Conservation (phyloP, 1,284 basidiomycete genomes). For the Moniliophthora roreri region DNA sequence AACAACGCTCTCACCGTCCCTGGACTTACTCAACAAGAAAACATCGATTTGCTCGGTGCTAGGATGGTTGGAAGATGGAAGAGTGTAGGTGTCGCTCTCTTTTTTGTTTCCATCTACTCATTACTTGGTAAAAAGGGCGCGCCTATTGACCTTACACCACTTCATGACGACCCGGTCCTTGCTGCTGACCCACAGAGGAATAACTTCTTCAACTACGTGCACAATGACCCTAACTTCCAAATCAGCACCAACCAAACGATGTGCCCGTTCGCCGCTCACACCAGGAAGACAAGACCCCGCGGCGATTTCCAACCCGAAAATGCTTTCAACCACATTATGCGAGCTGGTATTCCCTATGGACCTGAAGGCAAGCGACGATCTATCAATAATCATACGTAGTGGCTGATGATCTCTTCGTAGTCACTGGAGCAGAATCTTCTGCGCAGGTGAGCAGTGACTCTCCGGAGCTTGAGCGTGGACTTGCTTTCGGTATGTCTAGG, state of each 20-base stretch:
- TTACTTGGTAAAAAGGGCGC: no score
- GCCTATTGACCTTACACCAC: no score
- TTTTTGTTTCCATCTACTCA: no score
- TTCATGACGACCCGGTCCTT: no score
- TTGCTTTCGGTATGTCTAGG: slow-evolving; percentile 23
- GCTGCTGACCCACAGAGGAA: no score
- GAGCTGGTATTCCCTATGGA: slow-evolving; percentile 38
- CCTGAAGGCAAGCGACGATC: slow-evolving; percentile 26
- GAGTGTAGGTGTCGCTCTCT: slow-evolving; percentile 16
- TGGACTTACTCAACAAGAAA: slow-evolving; percentile 18
- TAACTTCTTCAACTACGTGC: no score
- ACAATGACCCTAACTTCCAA: slow-evolving; percentile 1
- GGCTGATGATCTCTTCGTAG: slow-evolving; percentile 1
- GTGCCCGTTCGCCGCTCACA: slow-evolving; percentile 34
- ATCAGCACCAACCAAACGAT: slow-evolving; percentile 22
- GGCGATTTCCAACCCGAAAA: slow-evolving; percentile 12
- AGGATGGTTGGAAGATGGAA: slow-evolving; percentile 32
- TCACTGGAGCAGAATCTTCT: slow-evolving; percentile 18
- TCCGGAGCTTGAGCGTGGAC: slow-evolving; percentile 23
- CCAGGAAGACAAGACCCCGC: slow-evolving; percentile 31
- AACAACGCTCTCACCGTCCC: slow-evolving; percentile 20
- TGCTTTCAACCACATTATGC: slow-evolving; percentile 26
- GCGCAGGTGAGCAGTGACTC: slow-evolving; percentile 15
- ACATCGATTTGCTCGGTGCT: slow-evolving; percentile 25
- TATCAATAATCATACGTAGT: not conserved